Percentiles rank a stretch among this genome's conserved stretches.
Evolutionary conservation across 306 rosid species (phyloP).

Genomic region (Vicia sativa): DNA sequence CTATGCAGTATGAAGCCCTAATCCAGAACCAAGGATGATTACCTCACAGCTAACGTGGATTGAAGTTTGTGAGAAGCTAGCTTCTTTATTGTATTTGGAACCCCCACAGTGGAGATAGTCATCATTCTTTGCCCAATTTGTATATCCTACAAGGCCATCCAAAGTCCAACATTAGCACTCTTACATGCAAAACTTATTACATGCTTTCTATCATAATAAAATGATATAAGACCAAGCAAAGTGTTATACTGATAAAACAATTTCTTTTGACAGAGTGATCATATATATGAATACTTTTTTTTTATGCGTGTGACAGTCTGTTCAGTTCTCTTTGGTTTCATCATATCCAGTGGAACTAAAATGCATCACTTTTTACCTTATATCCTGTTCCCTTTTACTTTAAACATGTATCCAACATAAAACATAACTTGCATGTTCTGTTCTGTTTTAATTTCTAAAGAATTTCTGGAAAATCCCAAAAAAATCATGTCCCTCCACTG

Average conservation of each 20-base stretch:
- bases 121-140: constrained; percentile 99
- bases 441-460: constrained; percentile 9
- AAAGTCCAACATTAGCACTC: constrained; percentile 21
- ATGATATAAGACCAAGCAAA: constrained; percentile 17
- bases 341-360: not conserved
- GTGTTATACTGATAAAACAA: constrained; percentile 15
- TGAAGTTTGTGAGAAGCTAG: constrained; percentile 96
- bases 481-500: not conserved
- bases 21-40: constrained; percentile 16
- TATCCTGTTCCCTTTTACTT: constrained; percentile 1
- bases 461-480: not conserved
- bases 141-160: constrained; percentile 59
- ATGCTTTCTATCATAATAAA: constrained; percentile 18
- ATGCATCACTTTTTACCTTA: not conserved
- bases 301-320: not conserved
- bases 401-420: not conserved
- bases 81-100: constrained; percentile 89
- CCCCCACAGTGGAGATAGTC: constrained; percentile 96
- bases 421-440: not conserved
- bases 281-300: constrained; percentile 8
- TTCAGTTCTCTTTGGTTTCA: not conserved
- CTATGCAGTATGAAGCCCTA: not conserved
- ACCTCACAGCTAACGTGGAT: constrained; percentile 98
- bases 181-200: constrained; percentile 29
- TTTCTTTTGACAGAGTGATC: constrained; percentile 27